Conservation (phyloP, 495 filamentous ascomycete species). For the Darksidea phi region DNA sequence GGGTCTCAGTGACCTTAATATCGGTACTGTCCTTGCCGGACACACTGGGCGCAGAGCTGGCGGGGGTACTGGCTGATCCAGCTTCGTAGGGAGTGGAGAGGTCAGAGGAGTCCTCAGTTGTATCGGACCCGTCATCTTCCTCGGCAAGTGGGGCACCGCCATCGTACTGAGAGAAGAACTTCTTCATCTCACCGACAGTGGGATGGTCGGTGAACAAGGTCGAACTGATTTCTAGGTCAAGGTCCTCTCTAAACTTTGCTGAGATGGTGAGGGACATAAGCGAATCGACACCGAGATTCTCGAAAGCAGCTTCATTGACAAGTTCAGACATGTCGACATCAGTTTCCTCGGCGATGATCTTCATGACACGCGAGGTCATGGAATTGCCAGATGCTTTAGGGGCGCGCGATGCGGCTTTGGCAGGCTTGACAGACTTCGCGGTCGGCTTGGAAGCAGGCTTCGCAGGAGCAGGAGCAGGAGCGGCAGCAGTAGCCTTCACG, state of each 20-base stretch:
- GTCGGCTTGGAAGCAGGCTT: slow-evolving; percentile 27
- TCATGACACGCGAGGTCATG: slow-evolving; percentile 45
- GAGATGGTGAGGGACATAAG: slow-evolving; percentile 48
- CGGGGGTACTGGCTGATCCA: slow-evolving; percentile 39
- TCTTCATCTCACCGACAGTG: slow-evolving; percentile 49
- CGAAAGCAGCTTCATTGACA: slow-evolving; percentile 47
- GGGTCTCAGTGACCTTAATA: slow-evolving; percentile 21
- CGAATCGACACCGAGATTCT: slow-evolving; percentile 49
- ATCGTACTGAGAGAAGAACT: slow-evolving; percentile 47
- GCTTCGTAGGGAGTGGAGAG: slow-evolving; percentile 40
- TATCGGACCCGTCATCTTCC: slow-evolving; percentile 38
- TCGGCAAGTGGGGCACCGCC: slow-evolving; percentile 39
- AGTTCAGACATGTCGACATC: slow-evolving; percentile 47
- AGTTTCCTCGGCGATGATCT: slow-evolving; percentile 48
- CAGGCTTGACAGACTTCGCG: slow-evolving; percentile 30
- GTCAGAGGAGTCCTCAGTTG: slow-evolving; percentile 40
- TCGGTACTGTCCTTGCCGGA: slow-evolving; percentile 39
- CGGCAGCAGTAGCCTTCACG: slow-evolving; percentile 9
- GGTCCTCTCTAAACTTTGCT: slow-evolving; percentile 49
- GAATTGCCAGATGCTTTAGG: slow-evolving; percentile 35
- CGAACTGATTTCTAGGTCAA: slow-evolving; percentile 48
- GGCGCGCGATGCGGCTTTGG: slow-evolving; percentile 18
- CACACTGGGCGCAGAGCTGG: slow-evolving; percentile 44
- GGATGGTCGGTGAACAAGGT: slow-evolving; percentile 48
- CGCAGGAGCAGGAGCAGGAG: slow-evolving; percentile 14